Conservation (phyloP, 164 flowering plant genomes). For the Vitis vinifera region DNA sequence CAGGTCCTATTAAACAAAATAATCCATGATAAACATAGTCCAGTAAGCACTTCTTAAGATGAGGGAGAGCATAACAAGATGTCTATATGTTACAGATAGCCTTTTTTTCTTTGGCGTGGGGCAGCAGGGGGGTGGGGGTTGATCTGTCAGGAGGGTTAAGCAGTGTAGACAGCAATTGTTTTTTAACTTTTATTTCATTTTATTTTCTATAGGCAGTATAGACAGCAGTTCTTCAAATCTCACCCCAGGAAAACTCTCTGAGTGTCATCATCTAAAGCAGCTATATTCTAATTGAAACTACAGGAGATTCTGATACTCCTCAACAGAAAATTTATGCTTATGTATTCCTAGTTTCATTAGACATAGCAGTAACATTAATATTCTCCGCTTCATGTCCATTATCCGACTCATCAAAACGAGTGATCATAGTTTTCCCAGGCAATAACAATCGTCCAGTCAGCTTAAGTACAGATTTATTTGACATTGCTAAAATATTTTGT, state of each 20-base stretch:
- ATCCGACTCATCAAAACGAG: neutral
- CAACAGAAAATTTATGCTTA: neutral
- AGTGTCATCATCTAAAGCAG: neutral
- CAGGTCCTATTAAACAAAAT: too few relatives aligned
- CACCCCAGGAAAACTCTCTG: neutral
- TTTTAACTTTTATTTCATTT: too few relatives aligned
- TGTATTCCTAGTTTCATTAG: neutral
- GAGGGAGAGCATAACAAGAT: neutral
- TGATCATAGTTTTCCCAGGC: too few relatives aligned
- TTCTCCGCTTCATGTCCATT: neutral
- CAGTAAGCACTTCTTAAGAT: neutral
- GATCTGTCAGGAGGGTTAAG: too few relatives aligned
- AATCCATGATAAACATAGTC: neutral
- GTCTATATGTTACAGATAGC: neutral
- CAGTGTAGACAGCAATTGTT: neutral
- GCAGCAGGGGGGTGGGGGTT: too few relatives aligned
- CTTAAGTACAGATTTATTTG: neutral
- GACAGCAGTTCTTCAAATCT: neutral
- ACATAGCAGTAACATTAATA: neutral
- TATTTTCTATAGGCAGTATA: too few relatives aligned
- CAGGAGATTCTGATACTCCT: neutral
- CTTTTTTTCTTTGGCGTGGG: too few relatives aligned
- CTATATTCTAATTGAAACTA: neutral
- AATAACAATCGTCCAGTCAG: neutral
- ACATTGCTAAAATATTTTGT: too few relatives aligned